Conservation (phyloP, 306 rosid species). For the Begonia loranthoides region DNA sequence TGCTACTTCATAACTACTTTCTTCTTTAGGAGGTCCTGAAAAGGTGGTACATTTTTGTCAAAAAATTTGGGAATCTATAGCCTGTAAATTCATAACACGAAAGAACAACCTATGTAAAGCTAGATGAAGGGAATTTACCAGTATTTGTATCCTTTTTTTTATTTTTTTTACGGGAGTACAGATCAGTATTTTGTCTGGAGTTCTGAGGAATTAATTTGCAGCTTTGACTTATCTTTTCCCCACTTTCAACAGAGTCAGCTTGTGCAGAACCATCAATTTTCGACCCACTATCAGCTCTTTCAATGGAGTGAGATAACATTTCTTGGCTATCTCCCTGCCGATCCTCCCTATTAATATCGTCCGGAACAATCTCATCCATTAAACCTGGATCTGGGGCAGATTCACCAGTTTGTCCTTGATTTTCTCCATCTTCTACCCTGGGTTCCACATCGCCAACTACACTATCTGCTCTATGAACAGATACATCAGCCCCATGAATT, state of each 20-base stretch:
- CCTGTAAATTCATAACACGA: too few species aligned
- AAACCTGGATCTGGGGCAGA: conserved; percentile 81
- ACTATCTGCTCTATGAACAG: conserved; percentile 87
- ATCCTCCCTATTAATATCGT: conserved; percentile 71
- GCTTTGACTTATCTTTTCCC: conserved; percentile 71
- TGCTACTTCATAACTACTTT: conserved; percentile 79
- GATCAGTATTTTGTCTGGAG: conserved; percentile 46
- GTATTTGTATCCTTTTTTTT: conserved; percentile 58
- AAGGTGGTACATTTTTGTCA: neutral
- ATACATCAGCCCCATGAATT: conserved; percentile 83
- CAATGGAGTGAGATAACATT: conserved; percentile 76
- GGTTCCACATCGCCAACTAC: conserved; percentile 95
- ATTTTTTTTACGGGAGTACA: conserved; percentile 39
- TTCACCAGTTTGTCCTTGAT: conserved; percentile 98
- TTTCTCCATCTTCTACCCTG: conserved; percentile 81
- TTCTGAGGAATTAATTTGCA: conserved; percentile 47
- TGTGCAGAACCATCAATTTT: conserved; percentile 85
- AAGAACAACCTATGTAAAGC: too few species aligned
- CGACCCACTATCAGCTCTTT: conserved; percentile 93
- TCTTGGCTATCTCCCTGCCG: conserved; percentile 96
- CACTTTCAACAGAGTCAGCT: conserved; percentile 96
- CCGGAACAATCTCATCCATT: conserved; percentile 89
- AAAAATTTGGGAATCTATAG: too few species aligned
- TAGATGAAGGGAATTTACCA: conserved; percentile 43
- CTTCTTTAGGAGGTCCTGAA: conserved; percentile 83